A percentile compares a stretch with the other conserved stretches of the same genome.
Evolutionary conservation across 352 stramenopile genomes (phyloP).

Genomic region (Phytophthora uliginosa): DNA sequence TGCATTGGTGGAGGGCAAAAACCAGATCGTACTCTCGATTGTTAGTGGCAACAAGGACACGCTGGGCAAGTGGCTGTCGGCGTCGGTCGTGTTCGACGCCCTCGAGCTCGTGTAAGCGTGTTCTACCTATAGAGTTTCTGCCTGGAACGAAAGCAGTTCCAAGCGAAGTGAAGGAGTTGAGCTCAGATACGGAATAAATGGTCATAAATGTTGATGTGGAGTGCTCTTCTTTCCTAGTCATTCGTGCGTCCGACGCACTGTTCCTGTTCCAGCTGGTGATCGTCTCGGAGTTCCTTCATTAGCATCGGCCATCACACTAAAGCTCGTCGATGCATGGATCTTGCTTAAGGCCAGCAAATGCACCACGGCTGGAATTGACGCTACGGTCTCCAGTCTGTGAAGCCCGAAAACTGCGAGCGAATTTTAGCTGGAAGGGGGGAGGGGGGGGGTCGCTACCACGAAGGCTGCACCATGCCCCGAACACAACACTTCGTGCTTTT

Average conservation of each 20-base stretch:
- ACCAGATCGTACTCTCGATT: constrained; percentile 48
- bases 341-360: constrained; percentile 13
- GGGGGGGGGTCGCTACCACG: background rate
- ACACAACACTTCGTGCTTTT: constrained; percentile 23
- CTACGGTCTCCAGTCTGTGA: background rate
- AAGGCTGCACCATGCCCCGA: background rate
- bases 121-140: background rate
- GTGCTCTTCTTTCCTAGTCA: background rate
- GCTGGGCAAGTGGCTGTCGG: constrained; percentile 49
- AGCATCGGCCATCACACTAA: constrained; percentile 6
- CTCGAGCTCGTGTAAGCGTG: constrained; percentile 49
- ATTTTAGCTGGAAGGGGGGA: constrained; percentile 14
- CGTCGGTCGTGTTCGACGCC: constrained; percentile 61
- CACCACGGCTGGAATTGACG: constrained; percentile 20
- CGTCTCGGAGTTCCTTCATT: constrained; percentile 14
- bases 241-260: constrained; percentile 2
- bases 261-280: constrained; percentile 21
- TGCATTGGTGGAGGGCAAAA: constrained; percentile 43
- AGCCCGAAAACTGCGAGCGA: background rate
- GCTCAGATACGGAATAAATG: background rate
- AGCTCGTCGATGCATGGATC: background rate
- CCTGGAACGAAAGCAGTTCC: background rate
- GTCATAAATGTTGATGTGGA: background rate
- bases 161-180: no score
- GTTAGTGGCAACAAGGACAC: constrained; percentile 56